Percentiles rank a stretch among this genome's conserved stretches.
Conservation (phyloP, 768 basidiomycete genomes). For the Lentinula detonsa region DNA sequence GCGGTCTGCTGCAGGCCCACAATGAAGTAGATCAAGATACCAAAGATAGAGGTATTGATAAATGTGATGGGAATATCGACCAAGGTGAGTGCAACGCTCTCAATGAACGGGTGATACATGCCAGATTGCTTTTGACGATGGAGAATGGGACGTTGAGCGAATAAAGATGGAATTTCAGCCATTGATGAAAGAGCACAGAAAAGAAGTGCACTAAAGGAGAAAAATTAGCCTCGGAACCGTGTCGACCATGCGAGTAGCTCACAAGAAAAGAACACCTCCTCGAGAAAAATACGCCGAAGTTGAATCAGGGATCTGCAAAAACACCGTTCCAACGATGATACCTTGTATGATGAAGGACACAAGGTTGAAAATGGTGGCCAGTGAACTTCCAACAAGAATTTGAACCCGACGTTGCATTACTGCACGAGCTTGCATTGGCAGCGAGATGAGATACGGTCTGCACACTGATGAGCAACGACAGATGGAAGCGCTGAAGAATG, state of each 20-base stretch:
- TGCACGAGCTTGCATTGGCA: conserved; percentile 37
- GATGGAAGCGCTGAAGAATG: not conserved
- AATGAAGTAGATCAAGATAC: conserved; percentile 55
- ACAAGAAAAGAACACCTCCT: conserved; percentile 77
- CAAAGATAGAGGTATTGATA: conserved; percentile 36
- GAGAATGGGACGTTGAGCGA: conserved; percentile 54
- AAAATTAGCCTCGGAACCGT: not conserved
- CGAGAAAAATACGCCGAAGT: conserved; percentile 70
- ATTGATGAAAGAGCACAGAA: conserved; percentile 54
- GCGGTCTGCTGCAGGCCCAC: conserved; percentile 49
- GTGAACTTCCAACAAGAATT: conserved; percentile 34
- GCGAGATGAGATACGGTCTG: conserved; percentile 40
- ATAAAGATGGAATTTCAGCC: conserved; percentile 57
- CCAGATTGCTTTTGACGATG: conserved; percentile 51
- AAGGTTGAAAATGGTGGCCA: conserved; percentile 29
- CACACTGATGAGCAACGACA: not conserved
- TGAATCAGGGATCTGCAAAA: conserved; percentile 45
- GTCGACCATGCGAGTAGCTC: conserved; percentile 13
- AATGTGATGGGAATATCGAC: conserved; percentile 58
- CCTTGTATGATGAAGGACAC: conserved; percentile 50
- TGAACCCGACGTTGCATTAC: conserved; percentile 40
- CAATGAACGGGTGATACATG: conserved; percentile 55
- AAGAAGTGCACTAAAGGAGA: conserved; percentile 39
- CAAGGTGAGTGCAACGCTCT: conserved; percentile 50
- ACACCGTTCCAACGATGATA: conserved; percentile 57